Conservation (phyloP, 495 filamentous ascomycete genomes). For the Penicillium antarcticum region DNA sequence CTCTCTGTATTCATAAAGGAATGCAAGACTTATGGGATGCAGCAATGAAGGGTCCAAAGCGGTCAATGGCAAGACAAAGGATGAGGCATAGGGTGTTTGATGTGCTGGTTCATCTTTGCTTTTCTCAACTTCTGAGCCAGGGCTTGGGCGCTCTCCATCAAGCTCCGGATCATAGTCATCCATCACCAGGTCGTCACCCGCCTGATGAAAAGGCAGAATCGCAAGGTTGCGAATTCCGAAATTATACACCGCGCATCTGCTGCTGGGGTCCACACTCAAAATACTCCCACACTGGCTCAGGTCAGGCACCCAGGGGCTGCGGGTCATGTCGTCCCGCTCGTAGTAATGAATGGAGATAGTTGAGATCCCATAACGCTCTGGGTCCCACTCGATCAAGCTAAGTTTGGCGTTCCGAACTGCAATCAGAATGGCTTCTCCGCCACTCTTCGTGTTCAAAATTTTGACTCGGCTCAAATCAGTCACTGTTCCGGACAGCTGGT, state of each 20-base stretch:
- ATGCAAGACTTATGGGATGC: constrained; percentile 86
- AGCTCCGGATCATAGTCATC: constrained; percentile 82
- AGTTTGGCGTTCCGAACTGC: constrained; percentile 88
- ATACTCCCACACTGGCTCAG: constrained; percentile 68
- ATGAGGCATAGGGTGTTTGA: constrained; percentile 80
- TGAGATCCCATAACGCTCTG: constrained; percentile 66
- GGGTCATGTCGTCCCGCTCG: constrained; percentile 81
- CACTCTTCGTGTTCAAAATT: constrained; percentile 63
- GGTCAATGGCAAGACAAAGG: constrained; percentile 83
- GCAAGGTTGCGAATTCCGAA: constrained; percentile 87
- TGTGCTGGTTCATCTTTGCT: constrained; percentile 52
- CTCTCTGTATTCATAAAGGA: constrained; percentile 95
- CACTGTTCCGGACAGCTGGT: constrained; percentile 74
- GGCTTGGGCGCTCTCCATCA: constrained; percentile 47
- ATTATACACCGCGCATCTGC: constrained; percentile 87
- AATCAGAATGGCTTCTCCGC: constrained; percentile 79
- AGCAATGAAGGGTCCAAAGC: constrained; percentile 81
- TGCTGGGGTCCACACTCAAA: constrained; percentile 84
- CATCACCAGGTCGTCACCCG: constrained; percentile 83
- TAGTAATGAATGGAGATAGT: constrained; percentile 98
- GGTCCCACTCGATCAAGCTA: constrained; percentile 92
- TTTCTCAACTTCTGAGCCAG: constrained; percentile 15
- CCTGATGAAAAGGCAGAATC: constrained; percentile 86
- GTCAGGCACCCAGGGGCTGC: constrained; percentile 70
- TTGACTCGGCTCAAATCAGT: constrained; percentile 78